Evolutionary conservation across 257 asterid species (phyloP).

Genomic region (Euphrasia confusa): DNA sequence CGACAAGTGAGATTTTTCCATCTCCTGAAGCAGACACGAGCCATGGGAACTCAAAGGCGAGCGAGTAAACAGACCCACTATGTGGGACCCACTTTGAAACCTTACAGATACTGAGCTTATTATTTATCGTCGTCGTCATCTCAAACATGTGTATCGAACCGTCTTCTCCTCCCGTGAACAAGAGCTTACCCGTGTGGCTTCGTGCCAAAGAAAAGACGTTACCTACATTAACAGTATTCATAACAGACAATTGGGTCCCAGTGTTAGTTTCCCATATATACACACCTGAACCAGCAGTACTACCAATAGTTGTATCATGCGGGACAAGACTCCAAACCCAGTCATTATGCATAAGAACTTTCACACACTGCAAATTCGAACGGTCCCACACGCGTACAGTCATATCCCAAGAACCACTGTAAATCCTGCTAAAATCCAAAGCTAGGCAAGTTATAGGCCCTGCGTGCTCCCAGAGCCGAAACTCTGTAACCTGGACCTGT

Average conservation of each 20-base stretch:
- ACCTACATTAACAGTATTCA: constrained; percentile 50
- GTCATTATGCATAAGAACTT: constrained; percentile 64
- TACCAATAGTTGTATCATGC: constrained; percentile 66
- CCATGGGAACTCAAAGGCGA: constrained; percentile 96
- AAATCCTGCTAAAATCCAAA: constrained; percentile 63
- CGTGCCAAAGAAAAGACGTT: constrained; percentile 64
- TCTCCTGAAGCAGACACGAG: constrained; percentile 86
- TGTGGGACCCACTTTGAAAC: constrained; percentile 90
- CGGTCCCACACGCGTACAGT: constrained; percentile 84
- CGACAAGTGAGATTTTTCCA: constrained; percentile 79
- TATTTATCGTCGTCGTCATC: constrained; percentile 40
- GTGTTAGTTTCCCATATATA: constrained; percentile 65
- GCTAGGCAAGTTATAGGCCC: constrained; percentile 95
- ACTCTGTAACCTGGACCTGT: constrained; percentile 52
- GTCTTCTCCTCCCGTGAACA: constrained; percentile 92
- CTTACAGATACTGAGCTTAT: constrained; percentile 33
- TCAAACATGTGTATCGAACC: constrained; percentile 93
- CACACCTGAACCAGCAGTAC: constrained; percentile 70
- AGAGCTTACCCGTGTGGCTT: constrained; percentile 82
- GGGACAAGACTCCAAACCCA: constrained; percentile 97
- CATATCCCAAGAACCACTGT: constrained; percentile 99
- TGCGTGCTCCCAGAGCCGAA: constrained; percentile 83
- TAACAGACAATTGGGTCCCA: constrained; percentile 40
- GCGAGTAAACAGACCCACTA: constrained; percentile 70
- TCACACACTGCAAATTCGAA: constrained; percentile 55